phyloP scores from a whole-genome alignment of 495 filamentous ascomycete genomes.

The Amorphotheca resinae region DNA sequence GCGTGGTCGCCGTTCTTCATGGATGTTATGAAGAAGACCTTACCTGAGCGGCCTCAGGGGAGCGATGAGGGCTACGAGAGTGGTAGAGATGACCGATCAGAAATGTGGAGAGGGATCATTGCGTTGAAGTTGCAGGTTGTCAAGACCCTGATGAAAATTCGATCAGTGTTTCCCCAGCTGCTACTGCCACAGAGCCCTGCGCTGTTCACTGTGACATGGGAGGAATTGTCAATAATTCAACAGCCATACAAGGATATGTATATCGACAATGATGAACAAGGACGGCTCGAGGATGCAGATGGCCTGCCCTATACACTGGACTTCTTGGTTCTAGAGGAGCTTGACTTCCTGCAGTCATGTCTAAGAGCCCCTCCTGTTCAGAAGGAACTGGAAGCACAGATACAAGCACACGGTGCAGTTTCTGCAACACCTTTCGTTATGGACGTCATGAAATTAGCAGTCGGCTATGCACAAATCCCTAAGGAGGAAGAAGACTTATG shows the following conservation, averaged over 20 bases:
- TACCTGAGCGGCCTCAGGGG: conserved; percentile 42
- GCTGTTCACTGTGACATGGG: conserved; percentile 78
- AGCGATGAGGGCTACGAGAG: conserved; percentile 23
- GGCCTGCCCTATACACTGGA: conserved; percentile 92
- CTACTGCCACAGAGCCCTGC: conserved; percentile 64
- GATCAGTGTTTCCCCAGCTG: conserved; percentile 67
- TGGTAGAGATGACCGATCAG: conserved; percentile 23
- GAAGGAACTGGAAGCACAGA: conserved; percentile 64
- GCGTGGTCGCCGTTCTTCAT: conserved; percentile 82
- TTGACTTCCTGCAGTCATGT: conserved; percentile 85
- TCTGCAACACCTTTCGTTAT: conserved; percentile 59
- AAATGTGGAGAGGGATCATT: conserved; percentile 63
- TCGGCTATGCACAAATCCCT: conserved; percentile 81
- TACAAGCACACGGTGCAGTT: conserved; percentile 42
- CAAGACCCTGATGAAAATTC: conserved; percentile 86
- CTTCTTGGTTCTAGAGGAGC: conserved; percentile 79
- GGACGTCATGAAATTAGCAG: conserved; percentile 70
- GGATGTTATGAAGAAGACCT: conserved; percentile 51
- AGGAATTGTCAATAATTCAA: conserved; percentile 62
- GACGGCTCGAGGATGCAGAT: conserved; percentile 80
- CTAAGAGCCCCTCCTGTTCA: conserved; percentile 74
- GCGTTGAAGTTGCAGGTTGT: conserved; percentile 81
- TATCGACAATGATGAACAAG: conserved; percentile 71
- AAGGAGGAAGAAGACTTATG: conserved; percentile 87
- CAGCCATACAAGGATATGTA: conserved; percentile 66